phyloP scores from a whole-genome alignment of 768 basidiomycete genomes.

The Floccularia luteovirens region DNA sequence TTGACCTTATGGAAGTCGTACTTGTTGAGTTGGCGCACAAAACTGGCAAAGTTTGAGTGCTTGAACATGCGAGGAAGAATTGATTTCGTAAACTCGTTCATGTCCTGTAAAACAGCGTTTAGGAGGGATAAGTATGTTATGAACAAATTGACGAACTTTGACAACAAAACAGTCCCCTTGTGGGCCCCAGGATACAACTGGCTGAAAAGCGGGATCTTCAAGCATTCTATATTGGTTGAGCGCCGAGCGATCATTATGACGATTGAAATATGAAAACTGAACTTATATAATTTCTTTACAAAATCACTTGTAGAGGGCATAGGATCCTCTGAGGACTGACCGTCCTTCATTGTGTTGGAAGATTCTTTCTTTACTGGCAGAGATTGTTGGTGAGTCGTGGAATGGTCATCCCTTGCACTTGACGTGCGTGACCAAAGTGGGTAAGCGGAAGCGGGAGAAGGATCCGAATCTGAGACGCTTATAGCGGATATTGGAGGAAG shows the following conservation, averaged over 20 bases:
- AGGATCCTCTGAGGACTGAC: constrained; percentile 43
- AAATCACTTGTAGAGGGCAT: constrained; percentile 91
- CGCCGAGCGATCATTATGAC: background rate
- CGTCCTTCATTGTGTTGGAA: constrained; percentile 4
- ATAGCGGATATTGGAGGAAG: too few relatives aligned
- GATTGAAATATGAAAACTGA: constrained; percentile 11
- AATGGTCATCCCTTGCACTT: too few relatives aligned
- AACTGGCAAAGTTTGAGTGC: constrained; percentile 89
- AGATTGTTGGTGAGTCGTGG: too few relatives aligned
- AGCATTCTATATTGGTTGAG: constrained; percentile 58
- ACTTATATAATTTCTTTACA: constrained; percentile 94
- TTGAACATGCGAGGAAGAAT: constrained; percentile 92
- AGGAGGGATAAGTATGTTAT: background rate
- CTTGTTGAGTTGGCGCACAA: constrained; percentile 91
- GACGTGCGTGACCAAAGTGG: too few relatives aligned
- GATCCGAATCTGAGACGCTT: too few relatives aligned
- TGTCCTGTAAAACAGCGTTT: constrained; percentile 39
- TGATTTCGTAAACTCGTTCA: constrained; percentile 92
- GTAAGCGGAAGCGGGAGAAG: too few relatives aligned
- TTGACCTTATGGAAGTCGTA: constrained; percentile 98
- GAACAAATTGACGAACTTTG: constrained; percentile 35
- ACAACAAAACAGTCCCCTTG: constrained; percentile 87
- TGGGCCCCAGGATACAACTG: constrained; percentile 79
- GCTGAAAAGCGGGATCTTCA: constrained; percentile 64
- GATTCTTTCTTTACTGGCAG: too few relatives aligned